phyloP scores from a whole-genome alignment of 1,139 yeast species.

The Saccharomyces hybrid region DNA sequence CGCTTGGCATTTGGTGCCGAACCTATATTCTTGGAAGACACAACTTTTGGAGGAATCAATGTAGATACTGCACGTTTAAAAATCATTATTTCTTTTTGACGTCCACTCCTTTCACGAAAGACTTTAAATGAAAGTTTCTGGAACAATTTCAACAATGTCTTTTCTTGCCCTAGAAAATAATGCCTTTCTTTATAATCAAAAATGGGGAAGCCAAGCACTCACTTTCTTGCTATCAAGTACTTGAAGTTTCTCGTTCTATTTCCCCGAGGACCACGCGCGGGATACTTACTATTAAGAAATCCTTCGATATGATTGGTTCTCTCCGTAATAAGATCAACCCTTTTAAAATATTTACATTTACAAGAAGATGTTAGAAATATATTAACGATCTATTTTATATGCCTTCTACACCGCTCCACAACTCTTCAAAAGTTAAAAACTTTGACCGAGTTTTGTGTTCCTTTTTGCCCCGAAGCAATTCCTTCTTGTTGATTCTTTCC shows the following conservation, averaged over 20 bases:
- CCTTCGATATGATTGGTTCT: neutral
- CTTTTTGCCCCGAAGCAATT: slow-evolving; percentile 40
- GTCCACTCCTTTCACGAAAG: neutral
- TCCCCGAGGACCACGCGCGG: neutral
- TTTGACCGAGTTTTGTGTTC: slow-evolving; percentile 44
- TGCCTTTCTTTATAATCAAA: neutral
- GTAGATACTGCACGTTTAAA: slow-evolving; percentile 85
- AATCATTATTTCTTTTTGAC: slow-evolving; percentile 36
- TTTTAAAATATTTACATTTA: neutral
- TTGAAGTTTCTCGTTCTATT: neutral
- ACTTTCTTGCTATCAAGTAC: neutral
- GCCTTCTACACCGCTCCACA: slow-evolving; percentile 3
- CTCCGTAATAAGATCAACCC: neutral
- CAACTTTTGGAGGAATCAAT: slow-evolving; percentile 97
- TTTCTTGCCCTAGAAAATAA: neutral
- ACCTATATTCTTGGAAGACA: slow-evolving; percentile 91
- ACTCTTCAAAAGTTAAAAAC: slow-evolving; percentile 14
- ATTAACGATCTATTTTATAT: neutral
- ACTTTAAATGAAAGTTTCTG: neutral
- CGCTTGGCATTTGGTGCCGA: slow-evolving; percentile 95
- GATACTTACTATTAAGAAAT: neutral
- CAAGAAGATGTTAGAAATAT: neutral
- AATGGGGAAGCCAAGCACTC: neutral
- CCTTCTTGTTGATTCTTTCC: slow-evolving; percentile 50
- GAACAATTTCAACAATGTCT: neutral